Conservation (phyloP, 1,284 basidiomycete species). For the Cryptococcus sp. region DNA sequence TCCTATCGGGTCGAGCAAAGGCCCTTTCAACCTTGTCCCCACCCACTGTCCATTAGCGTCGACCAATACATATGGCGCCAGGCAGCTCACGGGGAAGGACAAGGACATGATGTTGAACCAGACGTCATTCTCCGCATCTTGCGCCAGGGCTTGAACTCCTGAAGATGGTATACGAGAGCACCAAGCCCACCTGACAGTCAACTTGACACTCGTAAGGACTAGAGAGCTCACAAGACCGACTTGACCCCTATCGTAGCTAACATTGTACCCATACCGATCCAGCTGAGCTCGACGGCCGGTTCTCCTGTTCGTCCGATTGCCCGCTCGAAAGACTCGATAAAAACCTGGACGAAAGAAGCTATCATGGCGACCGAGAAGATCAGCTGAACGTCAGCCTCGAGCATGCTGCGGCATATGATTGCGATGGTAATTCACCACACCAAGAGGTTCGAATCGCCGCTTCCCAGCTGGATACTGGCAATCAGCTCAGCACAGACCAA, state of each 20-base stretch:
- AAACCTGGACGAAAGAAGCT: conserved; percentile 50
- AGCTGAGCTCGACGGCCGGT: conserved; percentile 37
- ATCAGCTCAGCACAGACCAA: no score
- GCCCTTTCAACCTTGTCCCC: conserved; percentile 36
- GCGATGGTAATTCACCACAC: conserved; percentile 26
- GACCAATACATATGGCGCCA: conserved; percentile 11
- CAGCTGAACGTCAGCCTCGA: conserved; percentile 25
- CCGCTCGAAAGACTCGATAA: conserved; percentile 49
- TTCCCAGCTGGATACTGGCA: conserved; percentile 52
- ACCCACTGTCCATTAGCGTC: conserved; percentile 22
- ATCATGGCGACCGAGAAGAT: conserved; percentile 58
- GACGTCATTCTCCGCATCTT: conserved; percentile 53
- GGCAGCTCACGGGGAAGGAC: conserved; percentile 50
- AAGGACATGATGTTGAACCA: conserved; percentile 55
- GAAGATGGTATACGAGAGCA: conserved; percentile 44
- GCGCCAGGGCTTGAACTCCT: conserved; percentile 46
- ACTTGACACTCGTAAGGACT: background rate
- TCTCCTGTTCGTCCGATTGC: conserved; percentile 34
- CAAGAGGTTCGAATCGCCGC: conserved; percentile 50
- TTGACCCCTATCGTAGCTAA: conserved; percentile 54
- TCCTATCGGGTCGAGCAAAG: conserved; percentile 49
- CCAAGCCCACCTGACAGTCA: conserved; percentile 41
- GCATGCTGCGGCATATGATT: background rate
- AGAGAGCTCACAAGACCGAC: conserved; percentile 45
- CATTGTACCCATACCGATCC: conserved; percentile 49